Conservation (phyloP, 108 stramenopile genomes). For the Fistulifera pelliculosa region DNA sequence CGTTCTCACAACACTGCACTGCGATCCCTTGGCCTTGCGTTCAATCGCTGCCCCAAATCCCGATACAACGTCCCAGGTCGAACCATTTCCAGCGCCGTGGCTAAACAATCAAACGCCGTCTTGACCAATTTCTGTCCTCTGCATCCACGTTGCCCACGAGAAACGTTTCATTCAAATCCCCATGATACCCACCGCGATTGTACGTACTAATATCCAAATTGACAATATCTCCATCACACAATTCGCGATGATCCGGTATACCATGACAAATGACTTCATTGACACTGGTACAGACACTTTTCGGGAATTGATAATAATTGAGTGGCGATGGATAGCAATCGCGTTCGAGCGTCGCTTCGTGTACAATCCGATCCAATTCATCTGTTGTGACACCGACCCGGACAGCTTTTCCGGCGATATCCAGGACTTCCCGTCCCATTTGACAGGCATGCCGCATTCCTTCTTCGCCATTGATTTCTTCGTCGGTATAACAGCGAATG, state of each 20-base stretch:
- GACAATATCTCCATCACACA: conserved; percentile 96
- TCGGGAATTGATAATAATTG: conserved; percentile 97
- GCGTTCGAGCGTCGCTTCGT: conserved; percentile 86
- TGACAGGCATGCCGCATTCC: conserved; percentile 83
- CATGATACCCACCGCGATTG: conserved; percentile 88
- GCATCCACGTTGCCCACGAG: conserved; percentile 88
- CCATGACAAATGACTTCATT: conserved; percentile 98
- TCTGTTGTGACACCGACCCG: conserved; percentile 93
- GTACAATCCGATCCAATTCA: conserved; percentile 93
- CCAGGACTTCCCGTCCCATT: conserved; percentile 95
- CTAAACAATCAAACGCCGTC: conserved; percentile 77
- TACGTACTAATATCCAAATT: conserved; percentile 97
- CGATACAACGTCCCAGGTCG: conserved; percentile 84
- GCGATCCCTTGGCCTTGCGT: conserved; percentile 42
- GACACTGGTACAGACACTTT: conserved; percentile 92
- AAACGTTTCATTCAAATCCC: conserved; percentile 97
- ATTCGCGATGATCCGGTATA: conserved; percentile 82
- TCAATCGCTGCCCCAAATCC: conserved; percentile 91
- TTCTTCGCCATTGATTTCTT: conserved; percentile 81
- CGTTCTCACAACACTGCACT: conserved; percentile 76
- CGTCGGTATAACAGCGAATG: conserved; percentile 67
- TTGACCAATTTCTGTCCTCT: conserved; percentile 64
- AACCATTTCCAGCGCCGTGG: conserved; percentile 57
- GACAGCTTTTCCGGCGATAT: conserved; percentile 83
- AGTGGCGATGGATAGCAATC: conserved; percentile 95